These are phyloP conservation scores for Cardamine chenopodiifolia DNA, from an alignment of 345 rosid genomes.

Conservation along the genomic window DNA sequence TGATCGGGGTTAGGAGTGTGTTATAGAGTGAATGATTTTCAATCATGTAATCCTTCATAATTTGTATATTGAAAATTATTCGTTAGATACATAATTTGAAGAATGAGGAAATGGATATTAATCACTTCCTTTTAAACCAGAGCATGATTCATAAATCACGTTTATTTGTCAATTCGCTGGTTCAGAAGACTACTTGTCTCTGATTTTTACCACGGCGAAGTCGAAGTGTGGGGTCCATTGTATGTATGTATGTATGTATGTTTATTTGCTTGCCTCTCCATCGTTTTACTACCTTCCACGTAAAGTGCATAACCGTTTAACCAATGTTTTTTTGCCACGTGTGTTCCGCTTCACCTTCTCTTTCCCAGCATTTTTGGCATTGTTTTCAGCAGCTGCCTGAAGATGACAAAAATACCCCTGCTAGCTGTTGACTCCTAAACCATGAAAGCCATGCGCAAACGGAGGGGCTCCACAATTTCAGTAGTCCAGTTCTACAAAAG, in stretches of 20 bases:
- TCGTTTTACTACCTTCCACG: slow-evolving; percentile 25
- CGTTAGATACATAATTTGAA: not conserved
- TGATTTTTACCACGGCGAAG: not conserved
- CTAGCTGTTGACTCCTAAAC: slow-evolving; percentile 24
- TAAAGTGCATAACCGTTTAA: slow-evolving; percentile 19
- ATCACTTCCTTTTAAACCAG: slow-evolving; percentile 17
- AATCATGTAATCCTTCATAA: slow-evolving; percentile 36
- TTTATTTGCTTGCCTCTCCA: slow-evolving; percentile 6
- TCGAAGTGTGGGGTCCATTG: not conserved
- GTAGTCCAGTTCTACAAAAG: not conserved
- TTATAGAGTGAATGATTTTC: slow-evolving; percentile 27
- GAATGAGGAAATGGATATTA: slow-evolving; percentile 2
- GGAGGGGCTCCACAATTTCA: slow-evolving; percentile 32
- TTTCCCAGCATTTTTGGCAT: not conserved
- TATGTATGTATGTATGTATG: no score
- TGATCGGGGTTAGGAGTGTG: slow-evolving; percentile 26
- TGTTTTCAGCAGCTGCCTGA: slow-evolving; percentile 5
- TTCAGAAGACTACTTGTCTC: slow-evolving; percentile 4
- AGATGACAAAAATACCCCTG: slow-evolving; percentile 1
- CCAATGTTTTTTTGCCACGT: slow-evolving; percentile 4
- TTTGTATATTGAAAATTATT: slow-evolving; percentile 3
- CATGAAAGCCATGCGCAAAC: slow-evolving; percentile 31
- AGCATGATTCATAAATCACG: slow-evolving; percentile 31
- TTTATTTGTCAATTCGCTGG: slow-evolving; percentile 8
- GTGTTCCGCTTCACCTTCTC: slow-evolving; percentile 16